phyloP scores from a whole-genome alignment of 257 asterid species.

The Phtheirospermum japonicum region DNA sequence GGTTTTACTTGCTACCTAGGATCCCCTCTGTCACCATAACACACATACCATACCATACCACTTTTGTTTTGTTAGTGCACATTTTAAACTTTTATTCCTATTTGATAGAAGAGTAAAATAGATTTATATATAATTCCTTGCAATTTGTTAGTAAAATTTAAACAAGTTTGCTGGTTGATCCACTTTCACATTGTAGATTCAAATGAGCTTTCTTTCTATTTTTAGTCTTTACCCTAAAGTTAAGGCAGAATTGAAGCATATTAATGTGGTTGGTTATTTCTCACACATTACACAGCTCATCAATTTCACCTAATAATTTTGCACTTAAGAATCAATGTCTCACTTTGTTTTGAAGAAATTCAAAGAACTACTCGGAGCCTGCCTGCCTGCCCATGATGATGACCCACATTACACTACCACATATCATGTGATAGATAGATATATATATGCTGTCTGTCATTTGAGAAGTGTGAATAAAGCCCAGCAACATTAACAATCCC shows the following conservation, averaged over 20 bases:
- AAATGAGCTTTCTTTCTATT: slow-evolving; percentile 34
- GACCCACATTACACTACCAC: too few relatives aligned
- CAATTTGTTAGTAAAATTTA: too few relatives aligned
- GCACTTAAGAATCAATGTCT: slow-evolving; percentile 30
- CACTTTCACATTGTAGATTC: slow-evolving; percentile 34
- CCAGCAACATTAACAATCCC: too few relatives aligned
- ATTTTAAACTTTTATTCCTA: too few relatives aligned
- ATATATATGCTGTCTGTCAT: too few relatives aligned
- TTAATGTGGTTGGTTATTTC: slow-evolving; percentile 41
- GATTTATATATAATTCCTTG: too few relatives aligned
- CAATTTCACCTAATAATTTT: slow-evolving; percentile 37
- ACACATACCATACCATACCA: background rate
- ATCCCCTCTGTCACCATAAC: slow-evolving; percentile 27
- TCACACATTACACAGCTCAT: slow-evolving; percentile 32
- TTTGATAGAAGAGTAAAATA: background rate
- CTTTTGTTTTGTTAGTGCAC: too few relatives aligned
- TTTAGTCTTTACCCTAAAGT: slow-evolving; percentile 49
- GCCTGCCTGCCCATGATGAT: background rate
- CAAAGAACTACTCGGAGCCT: too few relatives aligned
- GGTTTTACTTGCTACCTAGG: slow-evolving; percentile 36
- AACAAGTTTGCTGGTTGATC: background rate
- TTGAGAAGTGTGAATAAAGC: too few relatives aligned
- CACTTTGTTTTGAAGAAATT: slow-evolving; percentile 35
- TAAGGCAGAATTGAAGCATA: slow-evolving; percentile 42
- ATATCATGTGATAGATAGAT: slow-evolving; percentile 2